Conservation (phyloP, 805 yeast genomes). For the Saturnispora gosingensis region DNA sequence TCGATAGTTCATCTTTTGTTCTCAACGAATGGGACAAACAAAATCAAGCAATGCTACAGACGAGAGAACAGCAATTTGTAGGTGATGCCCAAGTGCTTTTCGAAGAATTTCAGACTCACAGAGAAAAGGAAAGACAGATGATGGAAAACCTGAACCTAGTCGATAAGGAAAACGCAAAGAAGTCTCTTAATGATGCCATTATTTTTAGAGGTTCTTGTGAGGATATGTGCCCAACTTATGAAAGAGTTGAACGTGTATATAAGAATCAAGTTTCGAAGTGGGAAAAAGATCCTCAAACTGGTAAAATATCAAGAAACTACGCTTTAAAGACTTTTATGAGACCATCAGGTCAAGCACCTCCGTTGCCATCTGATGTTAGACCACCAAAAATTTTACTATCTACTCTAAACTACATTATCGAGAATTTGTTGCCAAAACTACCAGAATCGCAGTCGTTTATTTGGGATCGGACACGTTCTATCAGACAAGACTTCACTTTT, state of each 20-base stretch:
- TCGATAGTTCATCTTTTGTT: slow-evolving; percentile 27
- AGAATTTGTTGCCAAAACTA: slow-evolving; percentile 49
- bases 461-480: slow-evolving; percentile 96
- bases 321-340: slow-evolving; percentile 92
- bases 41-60: slow-evolving; percentile 58
- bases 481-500: slow-evolving; percentile 93
- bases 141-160: slow-evolving; percentile 81
- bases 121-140: slow-evolving; percentile 62
- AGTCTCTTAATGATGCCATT: slow-evolving; percentile 82
- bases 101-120: slow-evolving; percentile 63
- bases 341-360: slow-evolving; percentile 98
- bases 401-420: slow-evolving; percentile 65
- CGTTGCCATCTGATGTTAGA: slow-evolving; percentile 93
- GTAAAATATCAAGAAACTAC: slow-evolving; percentile 43
- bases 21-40: slow-evolving; percentile 58
- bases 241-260: slow-evolving; percentile 75
- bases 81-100: slow-evolving; percentile 63
- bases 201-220: slow-evolving; percentile 77
- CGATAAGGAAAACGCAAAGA: slow-evolving; percentile 76
- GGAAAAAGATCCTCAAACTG: slow-evolving; percentile 59
- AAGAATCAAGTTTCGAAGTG: slow-evolving; percentile 78
- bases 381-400: slow-evolving; percentile 69
- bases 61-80: slow-evolving; percentile 35
- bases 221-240: slow-evolving; percentile 94
- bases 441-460: slow-evolving; percentile 85